Base-by-base conservation (phyloP, 331 rosid genomes). In the Quercus lobata region DNA sequence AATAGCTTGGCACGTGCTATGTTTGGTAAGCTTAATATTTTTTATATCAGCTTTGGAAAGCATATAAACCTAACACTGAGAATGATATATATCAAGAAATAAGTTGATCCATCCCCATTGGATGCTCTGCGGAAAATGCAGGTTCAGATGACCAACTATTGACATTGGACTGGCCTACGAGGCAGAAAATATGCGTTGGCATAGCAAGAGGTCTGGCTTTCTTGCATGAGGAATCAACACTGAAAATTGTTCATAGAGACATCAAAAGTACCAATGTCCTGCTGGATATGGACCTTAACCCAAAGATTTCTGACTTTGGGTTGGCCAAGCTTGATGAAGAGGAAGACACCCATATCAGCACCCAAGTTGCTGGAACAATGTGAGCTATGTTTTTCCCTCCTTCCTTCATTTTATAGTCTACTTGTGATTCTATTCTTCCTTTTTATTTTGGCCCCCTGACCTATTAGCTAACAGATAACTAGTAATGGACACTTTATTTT, bases 211-310 rank as follows among this genome's bases (percentile, higher is more conserved):
- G 89, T 55, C n/a, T 85, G 60, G 80, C 84, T 29, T 85, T 57
- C 11, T 14, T 85, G 62, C 89, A 85, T n/a, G 89, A 86, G 76
- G 89, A 80, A 58, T 86, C 87, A 9, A 25, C 83, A 25, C 37
- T 86, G 52, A 86, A 77, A 46, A 74, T 86, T 54, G 89, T 86
- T 44, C 89, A 86, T 35, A 83, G 89, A 74, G 89, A 86, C 83
- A 86, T 85, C 70, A 85, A 85, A 57, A 35, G 84, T 41, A 82
- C 82, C 0, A 85, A 82, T 56, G 82, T 82, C 46, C 71, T 77
- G n/a, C 82, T 82, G 17, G 85, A 82, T 55, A 53, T 53, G 52
- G 78, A 82, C 22, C 80, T 84, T 21, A 77, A 70, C 32, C 80
- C 88, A 2, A 84, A 84, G 75, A 84, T 84, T 12, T 84, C 88